phyloP scores from a whole-genome alignment of 805 yeast species.

The Candida endomychidarum region DNA sequence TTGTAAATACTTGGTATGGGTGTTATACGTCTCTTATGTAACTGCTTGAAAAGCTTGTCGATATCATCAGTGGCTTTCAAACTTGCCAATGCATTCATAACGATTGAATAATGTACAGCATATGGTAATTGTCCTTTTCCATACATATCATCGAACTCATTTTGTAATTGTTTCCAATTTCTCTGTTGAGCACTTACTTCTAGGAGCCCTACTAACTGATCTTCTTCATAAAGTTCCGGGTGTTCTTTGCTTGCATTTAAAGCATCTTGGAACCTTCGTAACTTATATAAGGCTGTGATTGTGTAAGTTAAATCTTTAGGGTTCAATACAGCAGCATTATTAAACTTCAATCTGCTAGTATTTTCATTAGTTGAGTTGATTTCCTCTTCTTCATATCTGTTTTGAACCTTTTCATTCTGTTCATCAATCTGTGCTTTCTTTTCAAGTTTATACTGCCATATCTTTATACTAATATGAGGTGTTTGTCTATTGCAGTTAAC shows the following conservation, averaged over 20 bases:
- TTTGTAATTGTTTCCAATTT: conserved; percentile 56
- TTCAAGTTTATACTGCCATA: conserved; percentile 12
- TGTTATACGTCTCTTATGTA: conserved; percentile 43
- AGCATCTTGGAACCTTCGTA: conserved; percentile 22
- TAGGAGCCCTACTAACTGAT: conserved; percentile 50
- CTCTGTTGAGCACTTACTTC: conserved; percentile 43
- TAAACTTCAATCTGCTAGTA: too few relatives aligned
- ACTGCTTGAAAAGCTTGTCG: conserved; percentile 48
- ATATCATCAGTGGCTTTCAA: conserved; percentile 50
- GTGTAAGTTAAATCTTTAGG: conserved; percentile 27
- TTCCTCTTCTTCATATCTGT: neutral
- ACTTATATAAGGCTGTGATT: conserved; percentile 29
- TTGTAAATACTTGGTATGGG: conserved; percentile 47
- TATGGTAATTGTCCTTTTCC: conserved; percentile 55
- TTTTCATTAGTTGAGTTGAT: neutral
- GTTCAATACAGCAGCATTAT: too few relatives aligned
- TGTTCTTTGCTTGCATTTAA: conserved; percentile 32
- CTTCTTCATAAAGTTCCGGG: conserved; percentile 44
- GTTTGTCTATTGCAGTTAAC: conserved; percentile 1
- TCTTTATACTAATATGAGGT: conserved; percentile 4
- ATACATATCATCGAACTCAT: conserved; percentile 55
- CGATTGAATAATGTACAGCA: conserved; percentile 55
- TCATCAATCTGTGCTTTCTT: neutral
- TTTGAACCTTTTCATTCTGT: neutral
- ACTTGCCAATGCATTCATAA: conserved; percentile 58